Conservation (phyloP, 2,329 filamentous ascomycete species). For the Fonsecaea nubica region DNA sequence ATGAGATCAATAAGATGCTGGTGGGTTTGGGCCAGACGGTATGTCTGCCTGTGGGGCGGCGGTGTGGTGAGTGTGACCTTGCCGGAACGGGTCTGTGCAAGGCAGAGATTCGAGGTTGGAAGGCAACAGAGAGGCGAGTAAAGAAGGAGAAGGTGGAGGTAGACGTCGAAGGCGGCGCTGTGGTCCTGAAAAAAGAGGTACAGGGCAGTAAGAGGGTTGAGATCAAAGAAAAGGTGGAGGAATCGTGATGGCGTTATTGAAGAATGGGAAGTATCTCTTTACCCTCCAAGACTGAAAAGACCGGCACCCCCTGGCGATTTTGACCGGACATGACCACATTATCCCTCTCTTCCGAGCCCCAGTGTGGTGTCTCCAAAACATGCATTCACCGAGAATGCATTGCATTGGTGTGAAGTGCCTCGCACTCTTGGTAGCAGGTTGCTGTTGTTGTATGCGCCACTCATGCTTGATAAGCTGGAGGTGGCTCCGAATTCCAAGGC, state of each 20-base stretch:
- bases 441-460: neutral
- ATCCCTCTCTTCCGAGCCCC: neutral
- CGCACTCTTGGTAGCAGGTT: neutral
- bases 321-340: neutral
- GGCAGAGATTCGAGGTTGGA: constrained; percentile 70
- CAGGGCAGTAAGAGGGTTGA: constrained; percentile 37
- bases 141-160: constrained; percentile 47
- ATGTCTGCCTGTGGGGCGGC: constrained; percentile 78
- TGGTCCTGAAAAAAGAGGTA: constrained; percentile 41
- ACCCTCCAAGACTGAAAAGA: neutral
- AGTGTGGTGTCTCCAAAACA: neutral
- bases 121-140: constrained; percentile 59
- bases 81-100: constrained; percentile 77
- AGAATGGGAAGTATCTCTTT: neutral
- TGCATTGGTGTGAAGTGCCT: neutral
- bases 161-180: constrained; percentile 44
- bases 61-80: constrained; percentile 85
- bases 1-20: constrained; percentile 87
- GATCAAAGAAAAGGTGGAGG: constrained; percentile 4
- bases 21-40: constrained; percentile 88
- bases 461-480: constrained; percentile 13
- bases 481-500: neutral
- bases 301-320: neutral
- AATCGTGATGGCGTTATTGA: neutral
- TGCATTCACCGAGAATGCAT: neutral